Conservation (phyloP, 768 basidiomycete genomes). For the Pleurotus eryngii region DNA sequence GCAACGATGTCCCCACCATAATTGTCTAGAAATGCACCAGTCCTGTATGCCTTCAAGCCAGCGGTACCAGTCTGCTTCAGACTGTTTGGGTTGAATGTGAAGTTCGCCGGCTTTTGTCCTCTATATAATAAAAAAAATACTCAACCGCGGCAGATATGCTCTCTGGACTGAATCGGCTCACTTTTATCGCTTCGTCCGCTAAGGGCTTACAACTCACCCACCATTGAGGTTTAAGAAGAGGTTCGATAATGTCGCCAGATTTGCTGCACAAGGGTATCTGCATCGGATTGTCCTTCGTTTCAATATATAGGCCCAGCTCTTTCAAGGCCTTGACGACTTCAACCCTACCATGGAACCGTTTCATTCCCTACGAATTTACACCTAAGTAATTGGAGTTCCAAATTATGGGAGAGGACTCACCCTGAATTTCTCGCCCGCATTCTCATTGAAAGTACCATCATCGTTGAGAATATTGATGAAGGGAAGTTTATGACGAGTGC, state of each 20-base stretch:
- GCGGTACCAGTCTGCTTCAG: constrained; percentile 92
- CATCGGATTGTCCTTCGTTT: constrained; percentile 97
- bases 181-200: constrained; percentile 87
- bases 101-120: constrained; percentile 89
- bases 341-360: constrained; percentile 90
- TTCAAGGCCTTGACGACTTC: constrained; percentile 82
- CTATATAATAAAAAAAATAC: constrained; percentile 32
- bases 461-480: constrained; percentile 96
- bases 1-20: constrained; percentile 99
- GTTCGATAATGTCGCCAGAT: constrained; percentile 96
- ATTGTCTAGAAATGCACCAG: constrained; percentile 98
- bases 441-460: constrained; percentile 92
- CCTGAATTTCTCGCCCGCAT: constrained; percentile 78
- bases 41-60: constrained; percentile 96
- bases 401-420: constrained; percentile 22
- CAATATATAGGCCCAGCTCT: constrained; percentile 80
- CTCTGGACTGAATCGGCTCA: constrained; percentile 21
- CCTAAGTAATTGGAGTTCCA: too few species aligned
- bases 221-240: constrained; percentile 96
- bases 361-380: constrained; percentile 69
- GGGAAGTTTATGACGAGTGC: constrained; percentile 78
- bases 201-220: constrained; percentile 94
- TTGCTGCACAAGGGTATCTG: constrained; percentile 96
- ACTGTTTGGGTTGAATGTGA: constrained; percentile 74
- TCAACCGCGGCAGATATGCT: too few species aligned